Base-by-base conservation (phyloP, 345 rosid genomes). In the Rhodamnia rubescens region DNA sequence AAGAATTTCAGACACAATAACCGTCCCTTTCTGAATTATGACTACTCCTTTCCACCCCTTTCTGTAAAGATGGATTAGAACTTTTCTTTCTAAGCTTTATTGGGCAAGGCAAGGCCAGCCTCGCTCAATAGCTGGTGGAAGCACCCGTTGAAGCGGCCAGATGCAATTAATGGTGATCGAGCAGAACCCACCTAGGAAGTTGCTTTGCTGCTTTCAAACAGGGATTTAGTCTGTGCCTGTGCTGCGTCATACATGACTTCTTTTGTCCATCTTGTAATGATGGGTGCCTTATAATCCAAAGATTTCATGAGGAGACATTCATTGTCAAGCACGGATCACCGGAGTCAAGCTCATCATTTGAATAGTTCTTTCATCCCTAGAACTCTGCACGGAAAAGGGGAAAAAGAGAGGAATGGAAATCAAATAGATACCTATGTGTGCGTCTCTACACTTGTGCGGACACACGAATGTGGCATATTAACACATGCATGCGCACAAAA, bases 321-420 rank as follows among this genome's bases (percentile, higher is more conserved):
- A 74, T 84, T 54, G 52, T 40, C 49, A 21, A 7, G 44, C 22
- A 82, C 42, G 64, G 56, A 81, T 44, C 36, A 7, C 54, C 5
- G 36, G 21, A 54, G 27, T 57, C 49, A 3, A 58, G 55, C 74
- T 20, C 50, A 36, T 87, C 87, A 88, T 74, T 85, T 42, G 44
- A 92, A 88, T 74, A 86, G 78, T 87, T 90, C 88, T 87, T 88
- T 88, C 82, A 92, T 87, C 11, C 90, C 90, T 8, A 91, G 84
- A 61, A 91, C 92, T 84, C 94, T 92, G 89, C 84, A 80, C 27
- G 27, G 83, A 81, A 55, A 44, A 61, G 47, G n/a, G 16, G 18
- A 83, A 52, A 24, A 44, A 49, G 21, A 26, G 85, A 81, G 44
- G 8, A 47, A 36, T 29, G 53, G 78, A 69, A 69, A 32, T 69